Evolutionary conservation across 2,329 filamentous ascomycete species (phyloP).

Genomic region (Harringtonia aguacate): DNA sequence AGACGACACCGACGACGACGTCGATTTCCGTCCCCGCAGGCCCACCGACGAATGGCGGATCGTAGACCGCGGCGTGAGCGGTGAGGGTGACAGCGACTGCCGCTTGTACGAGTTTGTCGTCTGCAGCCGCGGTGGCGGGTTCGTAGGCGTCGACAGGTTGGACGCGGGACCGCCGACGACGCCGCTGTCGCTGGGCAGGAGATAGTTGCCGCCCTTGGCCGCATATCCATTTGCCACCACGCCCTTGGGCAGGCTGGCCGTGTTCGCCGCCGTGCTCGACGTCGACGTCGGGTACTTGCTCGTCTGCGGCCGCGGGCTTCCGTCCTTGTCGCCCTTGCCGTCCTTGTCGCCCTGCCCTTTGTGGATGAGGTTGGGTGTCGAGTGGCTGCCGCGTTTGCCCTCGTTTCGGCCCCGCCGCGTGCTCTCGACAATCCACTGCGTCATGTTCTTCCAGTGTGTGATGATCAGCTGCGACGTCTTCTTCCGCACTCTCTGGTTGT

Average conservation of each 20-base stretch:
- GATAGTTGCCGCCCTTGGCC: background rate
- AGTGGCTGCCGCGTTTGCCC: slow-evolving; percentile 41
- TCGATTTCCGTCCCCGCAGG: slow-evolving; percentile 85
- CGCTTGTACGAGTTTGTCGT: slow-evolving; percentile 40
- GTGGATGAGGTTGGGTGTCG: slow-evolving; percentile 46
- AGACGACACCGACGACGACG: slow-evolving; percentile 87
- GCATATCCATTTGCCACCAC: slow-evolving; percentile 40
- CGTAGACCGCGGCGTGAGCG: slow-evolving; percentile 77
- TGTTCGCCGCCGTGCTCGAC: slow-evolving; percentile 23
- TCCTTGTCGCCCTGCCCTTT: slow-evolving; percentile 32
- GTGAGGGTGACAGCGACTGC: slow-evolving; percentile 75
- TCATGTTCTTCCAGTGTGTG: slow-evolving; percentile 53
- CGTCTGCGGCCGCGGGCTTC: slow-evolving; percentile 48
- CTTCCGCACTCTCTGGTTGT: slow-evolving; percentile 38
- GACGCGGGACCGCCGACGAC: slow-evolving; percentile 16
- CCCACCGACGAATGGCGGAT: slow-evolving; percentile 75
- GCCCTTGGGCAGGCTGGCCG: slow-evolving; percentile 36
- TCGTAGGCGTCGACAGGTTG: slow-evolving; percentile 18
- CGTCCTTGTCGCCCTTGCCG: slow-evolving; percentile 36
- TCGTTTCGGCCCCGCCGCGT: slow-evolving; percentile 39
- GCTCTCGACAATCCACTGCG: slow-evolving; percentile 51
- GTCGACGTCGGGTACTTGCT: slow-evolving; percentile 42
- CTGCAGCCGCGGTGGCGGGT: slow-evolving; percentile 2
- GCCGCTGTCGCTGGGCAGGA: background rate
- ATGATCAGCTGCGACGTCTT: slow-evolving; percentile 49